These are phyloP conservation scores for Podospora appendiculata DNA, from an alignment of 495 filamentous ascomycete genomes.

Conservation along the genomic window DNA sequence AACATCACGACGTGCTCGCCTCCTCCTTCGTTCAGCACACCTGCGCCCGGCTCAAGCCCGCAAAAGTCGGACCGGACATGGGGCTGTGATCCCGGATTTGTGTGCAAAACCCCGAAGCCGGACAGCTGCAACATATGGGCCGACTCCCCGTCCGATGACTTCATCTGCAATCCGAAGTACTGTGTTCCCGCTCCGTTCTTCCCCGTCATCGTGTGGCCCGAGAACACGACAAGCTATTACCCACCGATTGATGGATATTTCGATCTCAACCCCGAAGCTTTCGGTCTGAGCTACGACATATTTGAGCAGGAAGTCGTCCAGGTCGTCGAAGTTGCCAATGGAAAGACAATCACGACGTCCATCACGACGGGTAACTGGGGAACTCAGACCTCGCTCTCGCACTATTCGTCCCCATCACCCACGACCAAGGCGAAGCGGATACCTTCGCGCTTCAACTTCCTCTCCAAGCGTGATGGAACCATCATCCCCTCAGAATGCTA, in stretches of 20 bases:
- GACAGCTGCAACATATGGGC: constrained; percentile 46
- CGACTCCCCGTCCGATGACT: constrained; percentile 43
- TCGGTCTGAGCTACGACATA: constrained; percentile 56
- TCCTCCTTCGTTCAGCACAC: constrained; percentile 6
- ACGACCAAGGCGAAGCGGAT: background rate
- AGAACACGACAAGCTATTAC: constrained; percentile 38
- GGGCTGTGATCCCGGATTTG: constrained; percentile 56
- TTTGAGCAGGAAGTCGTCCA: constrained; percentile 31
- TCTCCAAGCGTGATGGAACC: constrained; percentile 28
- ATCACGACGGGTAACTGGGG: constrained; percentile 37
- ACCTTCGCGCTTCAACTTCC: background rate
- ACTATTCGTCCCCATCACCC: constrained; percentile 8
- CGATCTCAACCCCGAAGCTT: constrained; percentile 54
- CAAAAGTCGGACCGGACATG: constrained; percentile 32
- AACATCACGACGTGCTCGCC: constrained; percentile 9
- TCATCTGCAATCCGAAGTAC: constrained; percentile 44
- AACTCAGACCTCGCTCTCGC: constrained; percentile 34
- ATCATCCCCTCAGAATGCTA: constrained; percentile 42
- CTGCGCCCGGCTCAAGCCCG: background rate
- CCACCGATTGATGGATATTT: constrained; percentile 51
- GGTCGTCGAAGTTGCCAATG: constrained; percentile 12
- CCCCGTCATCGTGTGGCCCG: constrained; percentile 31
- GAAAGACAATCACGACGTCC: constrained; percentile 19
- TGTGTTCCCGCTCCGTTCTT: constrained; percentile 44
- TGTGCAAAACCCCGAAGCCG: constrained; percentile 47